Evolutionary conservation across 106 monocot genomes (phyloP).

Genomic region (Dendrobium chrysotoxum): DNA sequence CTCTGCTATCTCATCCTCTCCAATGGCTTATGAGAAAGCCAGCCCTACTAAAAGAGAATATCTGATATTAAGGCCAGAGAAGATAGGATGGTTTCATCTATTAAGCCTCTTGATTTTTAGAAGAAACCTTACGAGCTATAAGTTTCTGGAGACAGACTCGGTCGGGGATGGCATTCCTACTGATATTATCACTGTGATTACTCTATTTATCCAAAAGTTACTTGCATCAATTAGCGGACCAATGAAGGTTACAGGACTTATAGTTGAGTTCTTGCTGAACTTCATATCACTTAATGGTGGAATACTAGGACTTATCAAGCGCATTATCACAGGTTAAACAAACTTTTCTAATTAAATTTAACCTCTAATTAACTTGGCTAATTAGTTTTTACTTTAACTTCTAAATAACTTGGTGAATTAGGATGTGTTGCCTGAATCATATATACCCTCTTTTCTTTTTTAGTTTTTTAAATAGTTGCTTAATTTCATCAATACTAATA

Average conservation of each 20-base stretch:
- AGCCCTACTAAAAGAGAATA: background rate
- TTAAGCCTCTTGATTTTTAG: background rate
- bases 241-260: background rate
- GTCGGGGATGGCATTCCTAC: background rate
- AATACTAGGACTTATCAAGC: background rate
- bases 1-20: background rate
- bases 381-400: too few species aligned
- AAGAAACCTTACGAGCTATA: background rate
- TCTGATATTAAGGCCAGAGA: background rate
- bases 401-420: too few species aligned
- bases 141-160: background rate
- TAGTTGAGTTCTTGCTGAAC: constrained; percentile 9
- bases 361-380: too few species aligned
- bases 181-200: background rate
- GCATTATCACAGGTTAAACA: background rate
- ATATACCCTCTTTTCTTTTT: too few species aligned
- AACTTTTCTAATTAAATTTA: background rate
- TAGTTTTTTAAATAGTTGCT: too few species aligned
- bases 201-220: constrained; percentile 1
- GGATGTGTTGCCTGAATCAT: too few species aligned
- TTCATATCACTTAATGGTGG: constrained; percentile 6
- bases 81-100: background rate
- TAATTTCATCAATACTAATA: too few species aligned
- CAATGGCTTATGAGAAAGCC: background rate
- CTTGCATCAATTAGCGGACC: background rate